Conservation (phyloP, 306 rosid species). For the Pyrus pyrifolia region DNA sequence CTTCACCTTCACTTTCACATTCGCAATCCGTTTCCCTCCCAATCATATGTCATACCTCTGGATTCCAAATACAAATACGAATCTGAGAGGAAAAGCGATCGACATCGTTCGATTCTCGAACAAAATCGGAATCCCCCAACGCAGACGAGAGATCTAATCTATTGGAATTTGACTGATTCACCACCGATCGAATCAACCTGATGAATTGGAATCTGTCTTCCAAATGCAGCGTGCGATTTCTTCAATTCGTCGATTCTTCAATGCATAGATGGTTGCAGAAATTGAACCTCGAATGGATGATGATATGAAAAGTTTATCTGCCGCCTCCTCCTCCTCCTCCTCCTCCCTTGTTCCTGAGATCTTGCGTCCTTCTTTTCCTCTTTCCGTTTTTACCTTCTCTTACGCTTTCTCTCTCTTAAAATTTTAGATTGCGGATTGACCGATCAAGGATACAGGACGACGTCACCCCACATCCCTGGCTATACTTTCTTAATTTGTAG, state of each 20-base stretch:
- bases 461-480: not conserved
- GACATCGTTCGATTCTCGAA: not conserved
- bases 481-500: not conserved
- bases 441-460: not conserved
- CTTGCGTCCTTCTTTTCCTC: not conserved
- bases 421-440: not conserved
- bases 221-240: not conserved
- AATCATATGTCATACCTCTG: not conserved
- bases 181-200: not conserved
- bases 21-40: not conserved
- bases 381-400: not conserved
- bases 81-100: not conserved
- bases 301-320: not conserved
- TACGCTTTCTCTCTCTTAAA: not conserved
- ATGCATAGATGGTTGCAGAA: not conserved
- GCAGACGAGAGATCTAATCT: not conserved
- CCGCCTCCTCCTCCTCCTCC: not conserved
- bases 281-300: not conserved
- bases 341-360: slow-evolving; percentile 26
- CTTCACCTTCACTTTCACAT: not conserved
- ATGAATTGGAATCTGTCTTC: not conserved
- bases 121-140: not conserved
- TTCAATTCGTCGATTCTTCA: not conserved
- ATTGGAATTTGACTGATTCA: not conserved
- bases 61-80: not conserved